Base-by-base conservation (phyloP, 2,329 filamentous ascomycete species). In the Verruconis gallopava region DNA sequence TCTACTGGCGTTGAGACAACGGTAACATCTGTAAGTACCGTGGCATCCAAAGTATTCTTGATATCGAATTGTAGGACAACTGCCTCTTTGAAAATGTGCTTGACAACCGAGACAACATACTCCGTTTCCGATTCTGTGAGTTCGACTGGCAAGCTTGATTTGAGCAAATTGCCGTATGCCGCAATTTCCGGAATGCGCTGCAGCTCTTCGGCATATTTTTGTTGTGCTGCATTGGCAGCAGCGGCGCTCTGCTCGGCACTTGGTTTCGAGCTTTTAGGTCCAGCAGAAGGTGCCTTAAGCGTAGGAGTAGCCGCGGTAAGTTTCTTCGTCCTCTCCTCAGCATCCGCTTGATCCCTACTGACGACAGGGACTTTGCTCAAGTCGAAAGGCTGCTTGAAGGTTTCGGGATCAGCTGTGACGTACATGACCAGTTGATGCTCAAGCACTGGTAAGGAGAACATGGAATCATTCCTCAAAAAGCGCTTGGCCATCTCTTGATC, bases 21-120 rank as follows among this genome's bases (percentile, higher is more conserved):
- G 0, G 84, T 85, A 13, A 93, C 85, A 48, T 93, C 85, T 58
- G 94, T 85, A 22, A 96, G 71, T 20, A 98, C 76, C 13, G 86
- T 93, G 47, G 88, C 85, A 11, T 85, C 81, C 9, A 98, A 72
- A 2, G 91, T 98, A 68, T 98, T 98, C 72, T 93, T 96, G 61
- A 98, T 79, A 58, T 96, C 85, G 21, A 47, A 98, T 58, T 98
- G 91, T 42, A 98, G 68, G 22, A 98, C 89, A 55, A 98, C 71
- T 57, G 96, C 85, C 59, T 94, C 85, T 66, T 93, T 93, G 78
- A 95, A 98, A 55, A 98, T 78, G 59, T 98, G 91, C 70, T 98
- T 98, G 63, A 95, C 75, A 17, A 91, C 79, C 25, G 75, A 79
- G 46, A 98, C 91, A 39, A 95, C 86, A 54, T 98, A 98, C 63